Evolutionary conservation across 129 eudicot genomes (phyloP), one percentile per base, ranked within the genome.

Genomic region (Tagetes patula): DNA sequence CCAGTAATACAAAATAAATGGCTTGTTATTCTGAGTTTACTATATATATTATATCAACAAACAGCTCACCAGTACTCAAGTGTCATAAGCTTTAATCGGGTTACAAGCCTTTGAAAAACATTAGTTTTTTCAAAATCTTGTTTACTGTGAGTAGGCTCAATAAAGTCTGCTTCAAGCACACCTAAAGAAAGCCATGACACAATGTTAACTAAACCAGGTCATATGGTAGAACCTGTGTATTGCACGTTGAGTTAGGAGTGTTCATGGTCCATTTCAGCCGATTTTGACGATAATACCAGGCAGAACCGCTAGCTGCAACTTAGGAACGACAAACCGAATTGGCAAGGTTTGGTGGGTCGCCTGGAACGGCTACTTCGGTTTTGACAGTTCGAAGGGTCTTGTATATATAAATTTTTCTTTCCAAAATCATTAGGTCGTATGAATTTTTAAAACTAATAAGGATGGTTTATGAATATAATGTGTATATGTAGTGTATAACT

Each of bases 81-180:
- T 12, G 94, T 75, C 94, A 87, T 87, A 0, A 80, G 86, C 75
- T 42, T 87, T 58, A 87, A 82, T 39, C 94, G 78, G 37, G 79
- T 47, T 27, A 82, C 86, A 67, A 87, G 94, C 76, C 85, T 87
- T 76, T 87, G 94, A 30, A 74, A 87, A 46, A 87, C 81, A 49
- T 68, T 55, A 6, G 94, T 87, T 70, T 85, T 85, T 69, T 87
- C 94, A 75, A 87, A 87, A 73, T 87, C 94, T 80, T 87, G 94
- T 72, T 87, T 87, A 41, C 70, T 87, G 41, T 87, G 94, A 14
- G 82, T 80, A 45, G 94, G 94, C 81, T 82, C 84, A 9, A 87
- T 65, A 59, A 77, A 82, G 70, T 87, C 79, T 69, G 94, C 89
- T 78, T 87, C 89, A 55, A 87, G 82, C 8, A 87, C 75, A 72